Conservation (phyloP, 768 basidiomycete genomes). For the Mycena maculata region DNA sequence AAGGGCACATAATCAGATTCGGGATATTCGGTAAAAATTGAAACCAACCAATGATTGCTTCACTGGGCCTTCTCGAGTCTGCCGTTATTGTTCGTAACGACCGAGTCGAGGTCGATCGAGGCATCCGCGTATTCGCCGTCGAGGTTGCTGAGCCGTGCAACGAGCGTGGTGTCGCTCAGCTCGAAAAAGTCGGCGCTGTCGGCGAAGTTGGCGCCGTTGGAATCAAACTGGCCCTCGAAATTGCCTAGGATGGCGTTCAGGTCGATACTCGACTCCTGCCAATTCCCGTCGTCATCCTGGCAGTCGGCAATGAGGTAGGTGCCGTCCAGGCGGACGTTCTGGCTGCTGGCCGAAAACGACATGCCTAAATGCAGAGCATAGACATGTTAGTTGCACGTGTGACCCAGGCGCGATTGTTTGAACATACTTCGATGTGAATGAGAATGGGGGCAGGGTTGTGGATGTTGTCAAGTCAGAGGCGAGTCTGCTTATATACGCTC, state of each 20-base stretch:
- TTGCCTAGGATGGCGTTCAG: conserved; percentile 32
- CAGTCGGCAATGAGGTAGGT: conserved; percentile 24
- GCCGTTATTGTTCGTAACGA: conserved; percentile 21
- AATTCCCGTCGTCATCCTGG: conserved; percentile 22
- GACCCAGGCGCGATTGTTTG: background rate
- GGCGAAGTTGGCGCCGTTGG: conserved; percentile 14
- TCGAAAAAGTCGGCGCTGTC: conserved; percentile 12
- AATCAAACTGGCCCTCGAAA: conserved; percentile 24
- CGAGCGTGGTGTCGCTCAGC: conserved; percentile 23
- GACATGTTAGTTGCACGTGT: background rate
- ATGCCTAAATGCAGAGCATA: conserved; percentile 27
- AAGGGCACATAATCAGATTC: too few species aligned
- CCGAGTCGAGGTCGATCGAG: conserved; percentile 22
- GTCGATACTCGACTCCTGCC: conserved; percentile 14
- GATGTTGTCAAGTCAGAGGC: too few species aligned
- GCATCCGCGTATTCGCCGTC: conserved; percentile 21
- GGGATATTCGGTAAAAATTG: too few species aligned
- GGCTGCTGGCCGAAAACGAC: conserved; percentile 37
- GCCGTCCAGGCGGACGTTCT: conserved; percentile 23
- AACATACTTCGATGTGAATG: background rate
- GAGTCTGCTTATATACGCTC: too few species aligned
- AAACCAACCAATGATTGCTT: too few species aligned
- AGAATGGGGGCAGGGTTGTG: too few species aligned
- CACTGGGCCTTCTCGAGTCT: conserved; percentile 13
- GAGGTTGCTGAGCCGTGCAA: conserved; percentile 11